These are phyloP conservation scores for Trichophyton simii DNA, from an alignment of 2,329 filamentous ascomycete genomes.

Conservation along the genomic window DNA sequence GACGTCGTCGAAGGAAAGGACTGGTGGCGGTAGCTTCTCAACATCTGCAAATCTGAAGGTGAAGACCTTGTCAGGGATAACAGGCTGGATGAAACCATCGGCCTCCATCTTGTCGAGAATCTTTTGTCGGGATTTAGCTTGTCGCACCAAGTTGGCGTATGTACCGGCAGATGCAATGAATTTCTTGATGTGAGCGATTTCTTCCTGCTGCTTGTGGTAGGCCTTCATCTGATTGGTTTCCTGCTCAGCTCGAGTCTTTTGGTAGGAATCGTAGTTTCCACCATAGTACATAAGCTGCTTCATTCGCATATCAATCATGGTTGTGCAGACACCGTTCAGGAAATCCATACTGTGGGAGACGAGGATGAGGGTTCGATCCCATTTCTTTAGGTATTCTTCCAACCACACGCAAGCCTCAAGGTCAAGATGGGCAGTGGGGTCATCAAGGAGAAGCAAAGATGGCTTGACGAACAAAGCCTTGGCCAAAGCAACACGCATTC, in stretches of 20 bases:
- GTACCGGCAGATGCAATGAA: constrained; percentile 99
- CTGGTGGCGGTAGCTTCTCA: constrained; percentile 96
- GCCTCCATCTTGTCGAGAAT: constrained; percentile 99
- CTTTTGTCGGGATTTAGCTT: constrained; percentile 99
- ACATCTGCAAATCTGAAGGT: constrained; percentile 97
- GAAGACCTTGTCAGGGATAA: constrained; percentile 74
- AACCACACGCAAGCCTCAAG: constrained; percentile 99
- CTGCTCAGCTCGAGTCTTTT: constrained; percentile 86
- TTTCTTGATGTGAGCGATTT: constrained; percentile 99
- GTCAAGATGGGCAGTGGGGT: constrained; percentile 98
- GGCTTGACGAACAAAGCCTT: constrained; percentile 99
- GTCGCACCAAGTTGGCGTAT: constrained; percentile 96
- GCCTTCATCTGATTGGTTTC: constrained; percentile 99
- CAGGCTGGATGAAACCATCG: constrained; percentile 92
- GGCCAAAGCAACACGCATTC: constrained; percentile 95
- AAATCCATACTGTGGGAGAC: constrained; percentile 99
- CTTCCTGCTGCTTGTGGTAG: constrained; percentile 97
- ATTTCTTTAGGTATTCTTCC: constrained; percentile 99
- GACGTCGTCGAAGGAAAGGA: constrained; percentile 90
- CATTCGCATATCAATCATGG: constrained; percentile 95
- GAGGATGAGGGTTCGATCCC: constrained; percentile 90
- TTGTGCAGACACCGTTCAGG: constrained; percentile 95
- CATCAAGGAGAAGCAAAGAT: constrained; percentile 85
- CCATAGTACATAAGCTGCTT: constrained; percentile 91
- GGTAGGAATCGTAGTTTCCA: constrained; percentile 98